These are phyloP conservation scores for Klebsormidium nitens DNA, from an alignment of 139 green algal genomes.

Conservation along the genomic window DNA sequence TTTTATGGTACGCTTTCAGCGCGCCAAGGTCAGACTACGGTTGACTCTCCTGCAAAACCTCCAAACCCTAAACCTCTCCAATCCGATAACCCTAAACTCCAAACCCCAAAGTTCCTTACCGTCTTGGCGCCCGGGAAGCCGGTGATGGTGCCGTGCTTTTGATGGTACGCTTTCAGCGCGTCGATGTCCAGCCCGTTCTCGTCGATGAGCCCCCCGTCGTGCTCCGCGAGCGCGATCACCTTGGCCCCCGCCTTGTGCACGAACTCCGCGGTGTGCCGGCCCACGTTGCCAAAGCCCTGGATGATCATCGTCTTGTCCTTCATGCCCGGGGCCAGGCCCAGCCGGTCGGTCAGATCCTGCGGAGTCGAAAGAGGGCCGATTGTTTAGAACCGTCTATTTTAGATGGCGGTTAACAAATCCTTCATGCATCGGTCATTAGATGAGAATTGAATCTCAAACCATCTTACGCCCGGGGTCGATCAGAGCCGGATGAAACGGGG, in stretches of 20 bases:
- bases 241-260: slow-evolving; percentile 32
- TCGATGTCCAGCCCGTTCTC: slow-evolving; percentile 33
- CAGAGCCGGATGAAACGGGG: too few relatives aligned
- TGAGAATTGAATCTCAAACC: too few relatives aligned
- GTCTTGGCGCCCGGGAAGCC: slow-evolving; percentile 33
- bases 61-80: too few relatives aligned
- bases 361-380: neutral
- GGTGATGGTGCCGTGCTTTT: slow-evolving; percentile 20
- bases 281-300: slow-evolving; percentile 48
- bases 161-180: slow-evolving; percentile 23
- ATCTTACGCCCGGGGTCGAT: too few relatives aligned
- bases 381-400: too few relatives aligned
- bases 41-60: too few relatives aligned
- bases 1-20: slow-evolving; percentile 18
- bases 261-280: slow-evolving; percentile 36
- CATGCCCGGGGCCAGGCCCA: slow-evolving; percentile 18
- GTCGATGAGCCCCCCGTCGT: slow-evolving; percentile 37
- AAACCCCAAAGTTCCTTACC: too few relatives aligned
- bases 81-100: too few relatives aligned
- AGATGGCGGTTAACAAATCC: too few relatives aligned
- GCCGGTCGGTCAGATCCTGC: slow-evolving; percentile 6
- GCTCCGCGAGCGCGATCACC: slow-evolving; percentile 34
- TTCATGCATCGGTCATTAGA: too few relatives aligned
- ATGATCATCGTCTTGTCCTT: slow-evolving; percentile 45
- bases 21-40: slow-evolving; percentile 27